Evolutionary conservation across 306 rosid species (phyloP).

Genomic region (Vigna mungo): DNA sequence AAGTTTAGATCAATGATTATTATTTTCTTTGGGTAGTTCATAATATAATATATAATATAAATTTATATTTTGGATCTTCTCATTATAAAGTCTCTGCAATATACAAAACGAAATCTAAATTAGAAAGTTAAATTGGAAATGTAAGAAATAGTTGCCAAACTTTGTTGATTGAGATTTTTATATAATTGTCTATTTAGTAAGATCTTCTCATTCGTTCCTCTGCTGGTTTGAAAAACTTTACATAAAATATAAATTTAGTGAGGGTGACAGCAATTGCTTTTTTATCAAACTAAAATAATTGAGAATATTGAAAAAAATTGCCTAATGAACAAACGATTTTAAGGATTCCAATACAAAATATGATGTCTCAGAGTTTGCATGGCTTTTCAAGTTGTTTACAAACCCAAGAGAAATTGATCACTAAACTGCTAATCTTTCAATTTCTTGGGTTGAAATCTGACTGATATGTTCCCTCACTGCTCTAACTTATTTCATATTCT

Average conservation of each 20-base stretch:
- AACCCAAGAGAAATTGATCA: slow-evolving; percentile 21
- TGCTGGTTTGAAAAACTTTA: neutral
- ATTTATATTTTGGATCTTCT: too few relatives aligned
- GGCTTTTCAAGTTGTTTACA: slow-evolving; percentile 22
- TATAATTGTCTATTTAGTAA: too few relatives aligned
- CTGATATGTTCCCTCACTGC: neutral
- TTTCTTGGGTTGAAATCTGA: slow-evolving; percentile 13
- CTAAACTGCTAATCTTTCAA: slow-evolving; percentile 4
- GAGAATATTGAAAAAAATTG: neutral
- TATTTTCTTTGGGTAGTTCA: too few relatives aligned
- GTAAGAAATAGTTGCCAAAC: too few relatives aligned
- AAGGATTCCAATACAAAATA: slow-evolving; percentile 27
- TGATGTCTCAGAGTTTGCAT: neutral
- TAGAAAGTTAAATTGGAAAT: too few relatives aligned
- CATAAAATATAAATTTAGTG: neutral
- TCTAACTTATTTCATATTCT: slow-evolving; percentile 56
- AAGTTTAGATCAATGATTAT: too few relatives aligned
- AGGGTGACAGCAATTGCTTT: slow-evolving; percentile 1
- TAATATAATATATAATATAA: too few relatives aligned
- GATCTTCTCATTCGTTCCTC: neutral
- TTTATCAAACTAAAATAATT: neutral
- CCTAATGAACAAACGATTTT: slow-evolving; percentile 10
- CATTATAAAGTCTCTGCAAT: too few relatives aligned
- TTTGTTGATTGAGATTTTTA: too few relatives aligned
- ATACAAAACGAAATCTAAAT: too few relatives aligned